Percentiles rank a stretch among this genome's conserved stretches.
Evolutionary conservation across 2,329 filamentous ascomycete species (phyloP).

Genomic region (Ophiostoma tasmaniense): DNA sequence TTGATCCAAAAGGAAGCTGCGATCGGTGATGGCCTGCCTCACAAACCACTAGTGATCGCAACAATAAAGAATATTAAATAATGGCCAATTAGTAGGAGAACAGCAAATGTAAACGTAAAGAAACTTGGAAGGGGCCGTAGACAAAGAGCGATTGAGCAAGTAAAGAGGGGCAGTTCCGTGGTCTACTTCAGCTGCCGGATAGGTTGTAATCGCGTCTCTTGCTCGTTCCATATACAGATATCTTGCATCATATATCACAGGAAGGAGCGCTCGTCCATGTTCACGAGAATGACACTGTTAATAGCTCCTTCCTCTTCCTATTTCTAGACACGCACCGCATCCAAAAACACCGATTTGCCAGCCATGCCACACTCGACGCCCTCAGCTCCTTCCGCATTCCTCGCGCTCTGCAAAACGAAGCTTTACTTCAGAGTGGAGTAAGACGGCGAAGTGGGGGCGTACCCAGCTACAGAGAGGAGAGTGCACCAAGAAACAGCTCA

Average conservation of each 20-base stretch:
- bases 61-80: not conserved
- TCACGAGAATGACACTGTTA: not conserved
- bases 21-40: not conserved
- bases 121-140: not conserved
- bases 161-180: not conserved
- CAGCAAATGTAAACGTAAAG: not conserved
- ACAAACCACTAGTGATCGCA: not conserved
- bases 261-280: not conserved
- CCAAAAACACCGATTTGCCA: not conserved
- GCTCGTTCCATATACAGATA: not conserved
- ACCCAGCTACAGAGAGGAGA: not conserved
- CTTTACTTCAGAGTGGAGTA: not conserved
- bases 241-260: too few relatives aligned
- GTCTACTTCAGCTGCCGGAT: not conserved
- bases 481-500: not conserved
- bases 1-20: not conserved
- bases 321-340: not conserved
- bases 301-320: not conserved
- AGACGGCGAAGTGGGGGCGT: not conserved
- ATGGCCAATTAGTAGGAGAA: not conserved
- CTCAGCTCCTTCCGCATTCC: not conserved
- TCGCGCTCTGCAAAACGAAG: not conserved
- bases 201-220: not conserved
- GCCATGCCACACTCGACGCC: not conserved
- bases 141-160: not conserved